Percentiles rank a stretch among this genome's conserved stretches.
Conservation (phyloP, 2,329 filamentous ascomycete genomes). For the Neodidymelliopsis sp. region DNA sequence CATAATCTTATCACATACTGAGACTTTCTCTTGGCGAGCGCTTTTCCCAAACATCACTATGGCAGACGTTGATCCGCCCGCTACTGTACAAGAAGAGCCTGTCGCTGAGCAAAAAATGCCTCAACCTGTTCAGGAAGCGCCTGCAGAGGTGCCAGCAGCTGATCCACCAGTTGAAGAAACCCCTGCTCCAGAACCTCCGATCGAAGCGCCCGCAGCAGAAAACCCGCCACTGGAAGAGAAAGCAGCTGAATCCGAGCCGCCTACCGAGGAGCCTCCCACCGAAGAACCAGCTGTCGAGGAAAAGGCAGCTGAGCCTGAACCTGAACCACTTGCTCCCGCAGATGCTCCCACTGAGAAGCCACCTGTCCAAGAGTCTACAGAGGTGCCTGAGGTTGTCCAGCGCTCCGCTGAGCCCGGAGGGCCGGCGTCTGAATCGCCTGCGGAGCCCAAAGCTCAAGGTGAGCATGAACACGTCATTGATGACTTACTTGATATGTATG, state of each 20-base stretch:
- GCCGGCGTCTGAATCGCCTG: neutral
- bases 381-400: neutral
- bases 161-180: conserved; percentile 1
- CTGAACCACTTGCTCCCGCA: neutral
- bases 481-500: neutral
- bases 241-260: neutral
- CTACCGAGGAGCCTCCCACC: neutral
- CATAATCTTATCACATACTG: neutral
- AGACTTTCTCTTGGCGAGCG: conserved; percentile 4
- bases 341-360: neutral
- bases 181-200: neutral
- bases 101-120: neutral
- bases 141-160: neutral
- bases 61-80: conserved; percentile 4
- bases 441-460: conserved; percentile 1
- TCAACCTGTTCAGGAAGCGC: neutral
- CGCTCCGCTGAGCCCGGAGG: neutral
- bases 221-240: neutral
- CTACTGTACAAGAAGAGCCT: neutral
- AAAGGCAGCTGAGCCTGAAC: neutral
- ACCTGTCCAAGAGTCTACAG: neutral
- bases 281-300: neutral
- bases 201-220: neutral
- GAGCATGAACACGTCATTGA: neutral
- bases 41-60: neutral